Percentiles rank a stretch among this genome's conserved stretches.
These are phyloP conservation scores for Trichosporon coremiiforme DNA, from an alignment of 1,284 basidiomycete genomes.

Conservation along the genomic window DNA sequence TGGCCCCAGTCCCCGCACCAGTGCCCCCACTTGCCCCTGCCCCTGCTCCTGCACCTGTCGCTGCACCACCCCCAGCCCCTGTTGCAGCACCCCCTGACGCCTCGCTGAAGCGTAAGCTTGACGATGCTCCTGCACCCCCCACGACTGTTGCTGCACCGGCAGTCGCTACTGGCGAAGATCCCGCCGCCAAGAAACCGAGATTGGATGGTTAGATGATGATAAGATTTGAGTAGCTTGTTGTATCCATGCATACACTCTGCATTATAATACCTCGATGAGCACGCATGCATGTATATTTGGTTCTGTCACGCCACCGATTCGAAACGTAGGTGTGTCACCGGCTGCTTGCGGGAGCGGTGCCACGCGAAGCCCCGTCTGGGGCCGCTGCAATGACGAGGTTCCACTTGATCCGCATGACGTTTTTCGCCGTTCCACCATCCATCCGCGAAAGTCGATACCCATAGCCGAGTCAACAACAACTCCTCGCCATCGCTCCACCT, in stretches of 20 bases:
- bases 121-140: neutral
- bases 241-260: slow-evolving; percentile 16
- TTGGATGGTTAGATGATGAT: slow-evolving; percentile 12
- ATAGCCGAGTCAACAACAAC: neutral
- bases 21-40: neutral
- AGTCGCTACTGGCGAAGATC: slow-evolving; percentile 12
- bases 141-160: neutral
- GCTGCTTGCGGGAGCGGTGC: neutral
- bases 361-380: slow-evolving; percentile 4
- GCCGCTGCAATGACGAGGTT: slow-evolving; percentile 5
- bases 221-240: slow-evolving; percentile 17
- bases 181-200: slow-evolving; percentile 21
- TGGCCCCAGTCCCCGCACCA: neutral
- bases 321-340: slow-evolving; percentile 8
- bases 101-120: slow-evolving; percentile 13
- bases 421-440: slow-evolving; percentile 12
- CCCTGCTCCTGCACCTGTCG: neutral
- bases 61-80: neutral
- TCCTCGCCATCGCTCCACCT: slow-evolving; percentile 4
- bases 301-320: slow-evolving; percentile 1
- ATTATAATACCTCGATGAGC: neutral
- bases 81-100: neutral
- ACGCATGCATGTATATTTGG: slow-evolving; percentile 7
- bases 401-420: slow-evolving; percentile 10
- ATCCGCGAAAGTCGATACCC: slow-evolving; percentile 3